phyloP scores from a whole-genome alignment of 768 basidiomycete species.

The Mycena kentingensis region DNA sequence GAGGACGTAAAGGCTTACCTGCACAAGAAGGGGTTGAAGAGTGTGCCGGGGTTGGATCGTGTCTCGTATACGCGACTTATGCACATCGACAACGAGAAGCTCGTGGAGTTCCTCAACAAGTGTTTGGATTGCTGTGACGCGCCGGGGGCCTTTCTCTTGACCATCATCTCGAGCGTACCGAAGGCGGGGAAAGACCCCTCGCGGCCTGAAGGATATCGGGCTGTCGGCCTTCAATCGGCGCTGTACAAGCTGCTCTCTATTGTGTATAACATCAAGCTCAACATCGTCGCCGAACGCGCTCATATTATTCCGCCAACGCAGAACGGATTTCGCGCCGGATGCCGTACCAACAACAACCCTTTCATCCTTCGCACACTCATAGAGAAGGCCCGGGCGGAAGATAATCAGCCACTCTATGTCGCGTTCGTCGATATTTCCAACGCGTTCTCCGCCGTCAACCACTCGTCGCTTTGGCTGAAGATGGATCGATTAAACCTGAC shows the following conservation, averaged over 20 bases:
- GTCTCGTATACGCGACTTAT: not conserved
- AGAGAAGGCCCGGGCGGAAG: conserved; percentile 22
- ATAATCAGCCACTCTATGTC: conserved; percentile 24
- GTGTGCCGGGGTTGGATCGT: not conserved
- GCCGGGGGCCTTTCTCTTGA: not conserved
- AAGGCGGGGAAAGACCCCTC: conserved; percentile 19
- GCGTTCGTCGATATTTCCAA: conserved; percentile 30
- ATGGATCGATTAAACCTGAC: conserved; percentile 19
- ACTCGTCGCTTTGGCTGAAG: conserved; percentile 33
- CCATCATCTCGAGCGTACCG: not conserved
- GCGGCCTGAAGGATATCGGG: conserved; percentile 15
- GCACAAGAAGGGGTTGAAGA: conserved; percentile 1
- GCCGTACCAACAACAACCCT: conserved; percentile 33
- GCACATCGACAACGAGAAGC: not conserved
- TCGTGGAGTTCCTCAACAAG: not conserved
- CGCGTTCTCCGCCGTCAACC: conserved; percentile 36
- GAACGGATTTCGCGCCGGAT: conserved; percentile 31
- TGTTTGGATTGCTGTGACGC: not conserved
- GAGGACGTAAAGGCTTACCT: not conserved
- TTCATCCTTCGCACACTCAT: conserved; percentile 28
- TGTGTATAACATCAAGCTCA: conserved; percentile 20
- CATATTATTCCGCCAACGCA: conserved; percentile 31
- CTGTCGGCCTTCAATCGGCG: conserved; percentile 21
- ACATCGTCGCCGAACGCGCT: conserved; percentile 11
- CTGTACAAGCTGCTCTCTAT: conserved; percentile 25